A percentile compares a stretch with the other conserved stretches of the same genome.
phyloP scores from a whole-genome alignment of 1,284 basidiomycete genomes.

The Trichosporon sp. region DNA sequence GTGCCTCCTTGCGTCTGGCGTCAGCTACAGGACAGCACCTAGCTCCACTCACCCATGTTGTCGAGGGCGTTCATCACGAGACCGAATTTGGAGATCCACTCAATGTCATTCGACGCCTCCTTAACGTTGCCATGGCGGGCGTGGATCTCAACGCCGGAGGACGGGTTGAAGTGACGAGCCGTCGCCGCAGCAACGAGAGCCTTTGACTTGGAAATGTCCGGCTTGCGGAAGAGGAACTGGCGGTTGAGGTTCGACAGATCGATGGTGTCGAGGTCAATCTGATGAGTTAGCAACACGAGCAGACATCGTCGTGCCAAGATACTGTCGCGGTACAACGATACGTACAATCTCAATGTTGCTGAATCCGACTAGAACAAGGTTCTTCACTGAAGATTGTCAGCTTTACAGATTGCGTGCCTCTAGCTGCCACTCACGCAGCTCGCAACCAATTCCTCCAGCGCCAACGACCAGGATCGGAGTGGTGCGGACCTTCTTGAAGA shows the following conservation, averaged over 20 bases:
- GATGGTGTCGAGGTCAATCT: slow-evolving; percentile 97
- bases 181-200: slow-evolving; percentile 88
- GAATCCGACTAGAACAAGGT: slow-evolving; percentile 90
- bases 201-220: slow-evolving; percentile 96
- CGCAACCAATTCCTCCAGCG: slow-evolving; percentile 96
- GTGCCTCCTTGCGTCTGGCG: slow-evolving; percentile 77
- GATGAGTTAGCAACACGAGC: slow-evolving; percentile 28
- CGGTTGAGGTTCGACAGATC: slow-evolving; percentile 97
- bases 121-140: slow-evolving; percentile 97
- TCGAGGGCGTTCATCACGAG: slow-evolving; percentile 95
- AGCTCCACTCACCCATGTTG: slow-evolving; percentile 71
- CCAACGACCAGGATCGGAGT: slow-evolving; percentile 87
- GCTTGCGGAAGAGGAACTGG: slow-evolving; percentile 96
- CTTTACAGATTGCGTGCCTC: not conserved
- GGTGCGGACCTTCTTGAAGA: slow-evolving; percentile 60
- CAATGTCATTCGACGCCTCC: slow-evolving; percentile 83
- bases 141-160: slow-evolving; percentile 68
- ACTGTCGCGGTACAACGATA: not conserved
- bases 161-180: slow-evolving; percentile 86
- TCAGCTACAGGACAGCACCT: slow-evolving; percentile 9
- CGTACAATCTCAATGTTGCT: slow-evolving; percentile 75
- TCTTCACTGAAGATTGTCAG: slow-evolving; percentile 71
- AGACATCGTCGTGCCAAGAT: not conserved
- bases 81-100: slow-evolving; percentile 88
- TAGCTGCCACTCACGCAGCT: slow-evolving; percentile 70